Conservation (phyloP, 169 alveolate genomes). For the Eimeria acervulina region DNA sequence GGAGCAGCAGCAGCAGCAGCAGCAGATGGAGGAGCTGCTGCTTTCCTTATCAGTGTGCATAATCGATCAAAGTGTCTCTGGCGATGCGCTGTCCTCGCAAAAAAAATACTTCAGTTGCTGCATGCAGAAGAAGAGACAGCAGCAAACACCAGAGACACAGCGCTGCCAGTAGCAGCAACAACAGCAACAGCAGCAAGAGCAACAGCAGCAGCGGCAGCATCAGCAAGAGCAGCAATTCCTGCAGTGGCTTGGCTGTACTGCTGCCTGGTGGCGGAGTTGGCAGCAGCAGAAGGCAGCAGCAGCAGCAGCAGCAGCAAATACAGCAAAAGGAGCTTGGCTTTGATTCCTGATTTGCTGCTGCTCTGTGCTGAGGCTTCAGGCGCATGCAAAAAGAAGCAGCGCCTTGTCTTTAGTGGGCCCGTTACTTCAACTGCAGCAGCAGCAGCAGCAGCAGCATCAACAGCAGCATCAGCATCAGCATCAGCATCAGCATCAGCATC, state of each 20-base stretch:
- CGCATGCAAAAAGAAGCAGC: neutral
- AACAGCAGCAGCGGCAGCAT: neutral
- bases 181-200: neutral
- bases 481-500: neutral
- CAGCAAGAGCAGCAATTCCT: neutral
- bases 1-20: neutral
- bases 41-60: neutral
- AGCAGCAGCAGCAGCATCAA: conserved; percentile 25
- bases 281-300: neutral
- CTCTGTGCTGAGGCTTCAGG: conserved; percentile 38
- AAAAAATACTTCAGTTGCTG: neutral
- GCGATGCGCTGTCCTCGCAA: neutral
- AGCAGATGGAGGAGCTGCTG: neutral
- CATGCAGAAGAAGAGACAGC: neutral
- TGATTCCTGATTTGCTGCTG: neutral
- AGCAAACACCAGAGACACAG: neutral
- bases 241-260: conserved; percentile 25
- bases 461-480: conserved; percentile 24
- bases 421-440: neutral
- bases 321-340: neutral
- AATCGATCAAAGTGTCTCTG: conserved; percentile 9
- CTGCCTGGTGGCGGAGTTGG: neutral
- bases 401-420: neutral
- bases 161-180: neutral
- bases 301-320: neutral